These are phyloP conservation scores for Cyclotella kingstonii DNA, from an alignment of 108 stramenopile genomes.

Conservation along the genomic window DNA sequence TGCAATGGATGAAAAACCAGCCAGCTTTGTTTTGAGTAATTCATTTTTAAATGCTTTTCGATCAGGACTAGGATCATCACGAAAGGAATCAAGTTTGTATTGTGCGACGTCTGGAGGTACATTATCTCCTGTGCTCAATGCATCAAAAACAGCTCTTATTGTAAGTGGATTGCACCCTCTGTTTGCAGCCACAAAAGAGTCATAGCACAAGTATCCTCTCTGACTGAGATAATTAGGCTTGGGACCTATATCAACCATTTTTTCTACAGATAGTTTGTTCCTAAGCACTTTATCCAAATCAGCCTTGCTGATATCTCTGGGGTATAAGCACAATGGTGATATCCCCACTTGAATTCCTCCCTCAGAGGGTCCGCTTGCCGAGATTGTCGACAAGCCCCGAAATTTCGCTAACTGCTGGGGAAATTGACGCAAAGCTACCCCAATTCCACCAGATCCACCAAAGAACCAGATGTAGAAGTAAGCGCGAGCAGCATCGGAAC, in stretches of 20 bases:
- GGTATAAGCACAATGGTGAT: constrained; percentile 61
- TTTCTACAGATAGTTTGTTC: constrained; percentile 57
- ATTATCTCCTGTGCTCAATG: constrained; percentile 50
- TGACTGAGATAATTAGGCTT: constrained; percentile 58
- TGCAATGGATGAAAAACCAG: constrained; percentile 56
- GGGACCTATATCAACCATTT: constrained; percentile 60
- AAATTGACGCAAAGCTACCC: constrained; percentile 57
- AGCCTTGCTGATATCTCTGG: constrained; percentile 55
- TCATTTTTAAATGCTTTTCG: constrained; percentile 35
- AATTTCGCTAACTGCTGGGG: constrained; percentile 54
- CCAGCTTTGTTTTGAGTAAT: constrained; percentile 51
- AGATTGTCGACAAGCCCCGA: constrained; percentile 38
- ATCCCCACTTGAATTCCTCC: constrained; percentile 55
- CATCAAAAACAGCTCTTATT: constrained; percentile 75
- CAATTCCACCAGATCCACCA: constrained; percentile 65
- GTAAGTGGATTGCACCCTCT: constrained; percentile 60
- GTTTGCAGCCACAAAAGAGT: constrained; percentile 56
- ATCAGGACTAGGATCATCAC: constrained; percentile 30
- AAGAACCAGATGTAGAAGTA: constrained; percentile 64
- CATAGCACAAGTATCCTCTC: constrained; percentile 65
- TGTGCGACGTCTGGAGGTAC: constrained; percentile 59
- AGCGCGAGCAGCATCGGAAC: constrained; percentile 18
- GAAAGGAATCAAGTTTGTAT: constrained; percentile 52
- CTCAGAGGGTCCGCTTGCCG: constrained; percentile 44
- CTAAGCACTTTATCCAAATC: constrained; percentile 60